A percentile compares a stretch with the other conserved stretches of the same genome.
phyloP scores from a whole-genome alignment of 2,329 filamentous ascomycete species.

The Fusarium falciforme region DNA sequence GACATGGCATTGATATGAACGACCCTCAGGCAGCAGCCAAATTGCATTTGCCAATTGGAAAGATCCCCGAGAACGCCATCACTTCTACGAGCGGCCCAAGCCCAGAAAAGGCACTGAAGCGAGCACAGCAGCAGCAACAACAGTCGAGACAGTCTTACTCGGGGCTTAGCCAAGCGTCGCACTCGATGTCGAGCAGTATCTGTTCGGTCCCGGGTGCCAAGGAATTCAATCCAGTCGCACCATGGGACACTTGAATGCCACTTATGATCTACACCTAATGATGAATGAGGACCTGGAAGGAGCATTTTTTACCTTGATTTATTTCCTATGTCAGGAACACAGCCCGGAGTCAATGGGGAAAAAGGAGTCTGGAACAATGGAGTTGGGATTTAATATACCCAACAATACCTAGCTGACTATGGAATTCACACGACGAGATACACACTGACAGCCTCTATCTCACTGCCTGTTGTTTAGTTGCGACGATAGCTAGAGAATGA shows the following conservation, averaged over 20 bases:
- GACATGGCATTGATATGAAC: slow-evolving; percentile 56
- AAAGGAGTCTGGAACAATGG: slow-evolving; percentile 2
- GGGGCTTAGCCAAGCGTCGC: slow-evolving; percentile 39
- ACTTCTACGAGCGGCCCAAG: slow-evolving; percentile 59
- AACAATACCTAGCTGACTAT: slow-evolving; percentile 5
- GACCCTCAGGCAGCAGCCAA: slow-evolving; percentile 59
- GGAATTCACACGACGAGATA: not conserved
- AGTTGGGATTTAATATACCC: slow-evolving; percentile 22
- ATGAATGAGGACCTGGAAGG: slow-evolving; percentile 2
- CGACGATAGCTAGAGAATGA: not conserved
- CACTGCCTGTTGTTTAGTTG: not conserved
- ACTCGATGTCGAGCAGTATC: slow-evolving; percentile 52
- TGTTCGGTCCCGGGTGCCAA: slow-evolving; percentile 48
- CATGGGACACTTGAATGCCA: slow-evolving; percentile 45
- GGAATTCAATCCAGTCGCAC: slow-evolving; percentile 47
- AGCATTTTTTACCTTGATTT: slow-evolving; percentile 9
- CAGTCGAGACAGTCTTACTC: slow-evolving; percentile 45
- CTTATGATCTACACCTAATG: slow-evolving; percentile 11
- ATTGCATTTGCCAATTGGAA: slow-evolving; percentile 58
- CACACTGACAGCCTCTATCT: not conserved
- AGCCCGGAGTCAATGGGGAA: slow-evolving; percentile 9
- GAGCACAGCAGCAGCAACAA: slow-evolving; percentile 50
- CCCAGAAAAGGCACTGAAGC: slow-evolving; percentile 57
- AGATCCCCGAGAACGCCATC: slow-evolving; percentile 58
- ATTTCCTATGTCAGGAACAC: slow-evolving; percentile 17